A percentile compares a stretch with the other conserved stretches of the same genome.
phyloP scores from a whole-genome alignment of 2,329 filamentous ascomycete genomes.

The Aspergillus arachidicola region DNA sequence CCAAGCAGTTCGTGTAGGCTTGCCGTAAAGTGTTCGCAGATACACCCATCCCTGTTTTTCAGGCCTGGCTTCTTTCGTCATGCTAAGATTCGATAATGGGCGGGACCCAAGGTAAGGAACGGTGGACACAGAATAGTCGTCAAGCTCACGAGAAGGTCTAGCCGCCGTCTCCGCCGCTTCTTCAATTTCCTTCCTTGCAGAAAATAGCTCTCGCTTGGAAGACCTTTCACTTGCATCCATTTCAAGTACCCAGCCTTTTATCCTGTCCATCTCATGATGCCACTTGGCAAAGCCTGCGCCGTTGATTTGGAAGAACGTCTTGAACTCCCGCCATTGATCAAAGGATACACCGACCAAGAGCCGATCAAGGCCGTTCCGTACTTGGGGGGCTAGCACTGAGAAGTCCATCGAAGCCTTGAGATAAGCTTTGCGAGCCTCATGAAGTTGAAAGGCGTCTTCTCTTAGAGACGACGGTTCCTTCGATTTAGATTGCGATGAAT shows the following conservation, averaged over 20 bases:
- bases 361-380: slow-evolving; percentile 82
- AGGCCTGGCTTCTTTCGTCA: slow-evolving; percentile 49
- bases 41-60: slow-evolving; percentile 98
- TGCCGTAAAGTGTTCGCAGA: slow-evolving; percentile 77
- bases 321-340: slow-evolving; percentile 88
- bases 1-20: slow-evolving; percentile 89
- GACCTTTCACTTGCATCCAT: slow-evolving; percentile 87
- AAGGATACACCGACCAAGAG: slow-evolving; percentile 80
- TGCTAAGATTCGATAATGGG: slow-evolving; percentile 66
- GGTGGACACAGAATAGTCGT: slow-evolving; percentile 87
- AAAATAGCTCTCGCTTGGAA: slow-evolving; percentile 79
- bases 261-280: slow-evolving; percentile 81
- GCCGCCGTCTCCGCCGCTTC: slow-evolving; percentile 70
- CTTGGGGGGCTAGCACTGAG: slow-evolving; percentile 81
- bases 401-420: slow-evolving; percentile 93
- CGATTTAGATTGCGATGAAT: slow-evolving; percentile 81
- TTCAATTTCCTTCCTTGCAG: slow-evolving; percentile 79
- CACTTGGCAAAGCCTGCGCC: slow-evolving; percentile 65
- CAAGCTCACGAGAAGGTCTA: slow-evolving; percentile 86
- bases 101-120: slow-evolving; percentile 80
- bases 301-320: slow-evolving; percentile 67
- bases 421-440: slow-evolving; percentile 88
- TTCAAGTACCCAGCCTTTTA: slow-evolving; percentile 89
- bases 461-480: slow-evolving; percentile 90
- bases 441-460: slow-evolving; percentile 94